Evolutionary conservation across 2,329 filamentous ascomycete species (phyloP), one percentile per base, ranked within the genome.

Genomic region (Pestalotiopsis fici): DNA sequence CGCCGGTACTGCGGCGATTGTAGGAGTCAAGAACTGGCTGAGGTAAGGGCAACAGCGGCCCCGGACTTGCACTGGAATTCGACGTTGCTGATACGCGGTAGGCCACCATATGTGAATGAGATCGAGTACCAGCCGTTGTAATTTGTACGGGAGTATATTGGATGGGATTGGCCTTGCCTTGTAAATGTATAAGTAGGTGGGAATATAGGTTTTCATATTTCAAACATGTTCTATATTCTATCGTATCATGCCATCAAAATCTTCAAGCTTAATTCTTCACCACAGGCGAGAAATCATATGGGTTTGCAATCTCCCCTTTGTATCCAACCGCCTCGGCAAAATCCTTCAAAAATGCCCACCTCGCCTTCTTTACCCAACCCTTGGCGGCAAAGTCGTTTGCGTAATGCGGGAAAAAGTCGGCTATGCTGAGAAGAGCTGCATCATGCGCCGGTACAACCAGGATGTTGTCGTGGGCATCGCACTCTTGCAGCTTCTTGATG

Each of bases 301-400:
- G 69, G 4, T 66, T 57, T 37, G 67, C 71, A 12, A 74, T 65
- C 50, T 74, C 71, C 18, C 74, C 75, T 31, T 76, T 71, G 54
- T 73, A 71, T 0, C 74, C 74, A 12, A 85, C 76, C 0, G 82
- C 83, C 31, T 77, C 74, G 6, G 80, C 78, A 70, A 86, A 86
- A 67, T 87, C 85, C 39, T 76, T 79, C 71, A 88, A 73, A 71
- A 88, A 88, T 65, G 78, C 72, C 82, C 86, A 89, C 39, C 80
- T 75, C 1, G 75, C 75, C 69, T 83, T 81, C 60, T 78, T 71
- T n/a, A 76, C 80, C 81, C 82, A 84, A 0, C 79, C 82, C 70
- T 85, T 83, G 66, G 77, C 69, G 67, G 75, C 73, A 75, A 85
- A 87, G 5, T 77, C 78, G 70, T 87, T 84, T 12, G 82, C 80